Conservation (phyloP, 345 rosid genomes). For the Reutealis trisperma region DNA sequence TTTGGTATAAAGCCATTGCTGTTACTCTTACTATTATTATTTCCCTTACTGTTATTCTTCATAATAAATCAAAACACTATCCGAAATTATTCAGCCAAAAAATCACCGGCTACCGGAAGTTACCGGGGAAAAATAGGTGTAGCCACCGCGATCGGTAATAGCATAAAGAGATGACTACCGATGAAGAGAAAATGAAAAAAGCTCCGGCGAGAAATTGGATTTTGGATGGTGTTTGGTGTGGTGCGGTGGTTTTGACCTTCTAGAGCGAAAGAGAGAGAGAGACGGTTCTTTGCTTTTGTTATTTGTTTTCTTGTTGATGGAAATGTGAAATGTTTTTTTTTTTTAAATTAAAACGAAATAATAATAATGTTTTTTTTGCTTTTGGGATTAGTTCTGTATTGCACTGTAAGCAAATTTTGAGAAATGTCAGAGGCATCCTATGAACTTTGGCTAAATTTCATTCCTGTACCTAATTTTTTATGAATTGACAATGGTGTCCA, state of each 20-base stretch:
- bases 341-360: not conserved
- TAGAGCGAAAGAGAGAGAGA: conserved; percentile 28
- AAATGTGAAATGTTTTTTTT: conserved; percentile 5
- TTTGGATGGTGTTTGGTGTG: conserved; percentile 15
- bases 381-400: conserved; percentile 8
- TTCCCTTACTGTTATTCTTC: conserved; percentile 53
- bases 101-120: conserved; percentile 53
- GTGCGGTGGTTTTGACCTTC: conserved; percentile 44
- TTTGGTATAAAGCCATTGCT: conserved; percentile 62
- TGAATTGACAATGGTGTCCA: not conserved
- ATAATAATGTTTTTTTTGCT: not conserved
- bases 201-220: conserved; percentile 9
- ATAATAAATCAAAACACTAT: conserved; percentile 38
- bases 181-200: not conserved
- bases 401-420: conserved; percentile 27
- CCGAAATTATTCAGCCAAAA: conserved; percentile 4
- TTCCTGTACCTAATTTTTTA: not conserved
- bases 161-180: conserved; percentile 36
- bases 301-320: conserved; percentile 15
- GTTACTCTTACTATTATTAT: conserved; percentile 25
- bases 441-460: not conserved
- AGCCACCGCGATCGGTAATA: conserved; percentile 38
- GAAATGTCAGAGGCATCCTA: not conserved
- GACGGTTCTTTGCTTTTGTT: conserved; percentile 44
- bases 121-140: conserved; percentile 39